These are phyloP conservation scores for Lecanoromycetidae sp. DNA, from an alignment of 2,329 filamentous ascomycete species.

Conservation along the genomic window DNA sequence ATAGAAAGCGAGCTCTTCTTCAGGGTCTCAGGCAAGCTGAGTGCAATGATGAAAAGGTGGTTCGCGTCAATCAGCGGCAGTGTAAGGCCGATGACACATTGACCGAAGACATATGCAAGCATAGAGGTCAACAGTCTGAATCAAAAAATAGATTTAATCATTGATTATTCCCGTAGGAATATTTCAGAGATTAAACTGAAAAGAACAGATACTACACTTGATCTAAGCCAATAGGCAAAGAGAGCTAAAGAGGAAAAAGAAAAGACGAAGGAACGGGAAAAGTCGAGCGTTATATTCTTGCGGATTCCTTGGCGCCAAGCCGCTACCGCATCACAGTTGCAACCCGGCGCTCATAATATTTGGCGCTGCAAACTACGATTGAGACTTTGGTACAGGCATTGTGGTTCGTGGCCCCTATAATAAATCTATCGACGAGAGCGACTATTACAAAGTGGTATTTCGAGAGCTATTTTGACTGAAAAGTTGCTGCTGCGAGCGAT, in stretches of 20 bases:
- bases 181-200: conserved; percentile 95
- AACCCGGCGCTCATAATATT: conserved; percentile 4
- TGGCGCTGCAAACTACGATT: not conserved
- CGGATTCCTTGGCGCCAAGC: not conserved
- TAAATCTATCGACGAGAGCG: too few relatives aligned
- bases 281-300: not conserved
- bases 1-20: conserved; percentile 11
- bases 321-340: not conserved
- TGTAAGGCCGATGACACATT: conserved; percentile 68
- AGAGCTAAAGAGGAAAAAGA: conserved; percentile 41
- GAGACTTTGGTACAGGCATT: not conserved
- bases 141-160: conserved; percentile 78
- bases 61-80: conserved; percentile 62
- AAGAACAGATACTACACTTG: conserved; percentile 96
- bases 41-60: conserved; percentile 16
- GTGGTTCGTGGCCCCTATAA: too few relatives aligned
- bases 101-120: conserved; percentile 55
- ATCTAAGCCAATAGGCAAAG: conserved; percentile 62
- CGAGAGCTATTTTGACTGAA: too few relatives aligned
- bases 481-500: too few relatives aligned
- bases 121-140: conserved; percentile 45
- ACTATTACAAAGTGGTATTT: not conserved
- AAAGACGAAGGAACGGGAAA: not conserved
- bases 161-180: conserved; percentile 56
- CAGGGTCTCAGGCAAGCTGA: conserved; percentile 17